Evolutionary conservation across 176 grass and related monocot genomes (phyloP).

Genomic region (Oryza punctata): DNA sequence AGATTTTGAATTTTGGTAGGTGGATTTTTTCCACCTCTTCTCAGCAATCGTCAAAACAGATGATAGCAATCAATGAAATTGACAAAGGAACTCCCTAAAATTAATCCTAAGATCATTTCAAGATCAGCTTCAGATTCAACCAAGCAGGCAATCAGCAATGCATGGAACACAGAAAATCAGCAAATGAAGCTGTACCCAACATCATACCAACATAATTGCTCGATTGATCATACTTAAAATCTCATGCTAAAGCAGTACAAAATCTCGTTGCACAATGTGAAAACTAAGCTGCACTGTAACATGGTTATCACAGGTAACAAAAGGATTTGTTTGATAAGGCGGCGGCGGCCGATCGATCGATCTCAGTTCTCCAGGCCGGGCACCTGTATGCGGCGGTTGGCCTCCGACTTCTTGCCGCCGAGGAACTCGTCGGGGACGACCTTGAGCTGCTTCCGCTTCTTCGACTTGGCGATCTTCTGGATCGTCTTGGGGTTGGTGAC

Average conservation of each 20-base stretch:
- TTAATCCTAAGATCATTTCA: not conserved
- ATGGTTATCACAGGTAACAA: not conserved
- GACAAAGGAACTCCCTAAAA: too few species aligned
- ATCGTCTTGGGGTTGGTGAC: constrained; percentile 95
- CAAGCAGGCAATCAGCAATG: too few species aligned
- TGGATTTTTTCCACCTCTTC: too few species aligned
- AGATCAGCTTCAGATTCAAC: too few species aligned
- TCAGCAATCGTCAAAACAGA: too few species aligned
- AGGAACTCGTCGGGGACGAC: constrained; percentile 83
- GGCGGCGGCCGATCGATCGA: not conserved
- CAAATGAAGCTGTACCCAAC: too few species aligned
- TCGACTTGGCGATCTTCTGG: constrained; percentile 95
- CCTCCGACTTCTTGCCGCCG: constrained; percentile 54
- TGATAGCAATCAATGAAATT: too few species aligned
- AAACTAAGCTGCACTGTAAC: constrained; percentile 9
- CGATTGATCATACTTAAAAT: not conserved
- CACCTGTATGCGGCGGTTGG: constrained; percentile 45
- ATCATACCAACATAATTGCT: constrained; percentile 17
- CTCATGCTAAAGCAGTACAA: constrained; percentile 29
- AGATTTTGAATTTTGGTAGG: too few species aligned
- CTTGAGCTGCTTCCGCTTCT: constrained; percentile 75
- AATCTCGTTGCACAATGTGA: not conserved
- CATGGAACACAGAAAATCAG: too few species aligned
- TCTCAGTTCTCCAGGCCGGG: constrained; percentile 49
- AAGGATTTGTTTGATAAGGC: not conserved